These are phyloP conservation scores for Ophiostoma australiae DNA, from an alignment of 2,329 filamentous ascomycete species.

Conservation along the genomic window DNA sequence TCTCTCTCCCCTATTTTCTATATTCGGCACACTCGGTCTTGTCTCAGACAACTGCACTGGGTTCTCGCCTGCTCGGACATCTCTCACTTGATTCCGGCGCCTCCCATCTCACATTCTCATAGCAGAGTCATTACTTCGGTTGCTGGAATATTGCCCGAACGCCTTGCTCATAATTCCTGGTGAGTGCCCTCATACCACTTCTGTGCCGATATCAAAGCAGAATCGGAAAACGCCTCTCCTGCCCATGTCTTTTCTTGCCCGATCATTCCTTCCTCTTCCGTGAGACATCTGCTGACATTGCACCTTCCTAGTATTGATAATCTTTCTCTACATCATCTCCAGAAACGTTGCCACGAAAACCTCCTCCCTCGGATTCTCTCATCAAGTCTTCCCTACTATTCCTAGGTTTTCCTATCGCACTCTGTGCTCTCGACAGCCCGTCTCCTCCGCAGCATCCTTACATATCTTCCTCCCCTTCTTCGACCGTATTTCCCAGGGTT, in stretches of 20 bases:
- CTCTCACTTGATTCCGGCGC: background rate
- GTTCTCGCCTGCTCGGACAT: slow-evolving; percentile 11
- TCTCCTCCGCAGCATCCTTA: slow-evolving; percentile 11
- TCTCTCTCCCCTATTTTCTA: background rate
- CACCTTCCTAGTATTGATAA: background rate
- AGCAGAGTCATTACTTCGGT: slow-evolving; percentile 27
- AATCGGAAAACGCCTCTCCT: background rate
- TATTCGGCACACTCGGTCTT: slow-evolving; percentile 27
- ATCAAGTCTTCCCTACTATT: slow-evolving; percentile 1
- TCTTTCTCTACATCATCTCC: background rate
- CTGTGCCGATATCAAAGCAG: background rate
- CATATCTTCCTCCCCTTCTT: background rate
- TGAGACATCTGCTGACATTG: background rate
- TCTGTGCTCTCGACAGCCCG: slow-evolving; percentile 12
- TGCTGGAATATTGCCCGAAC: slow-evolving; percentile 35
- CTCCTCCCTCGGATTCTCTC: background rate
- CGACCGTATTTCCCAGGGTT: slow-evolving; percentile 7
- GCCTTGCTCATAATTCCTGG: slow-evolving; percentile 18
- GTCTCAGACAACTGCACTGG: slow-evolving; percentile 30
- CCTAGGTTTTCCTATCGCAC: slow-evolving; percentile 14
- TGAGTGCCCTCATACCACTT: slow-evolving; percentile 2
- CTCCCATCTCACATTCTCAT: background rate
- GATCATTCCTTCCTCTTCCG: background rate
- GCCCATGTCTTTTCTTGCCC: background rate
- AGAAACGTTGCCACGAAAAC: background rate